Percentiles rank a stretch among this genome's conserved stretches.
These are phyloP conservation scores for Ganoderma meredithae DNA, from an alignment of 1,284 basidiomycete species.

Conservation along the genomic window DNA sequence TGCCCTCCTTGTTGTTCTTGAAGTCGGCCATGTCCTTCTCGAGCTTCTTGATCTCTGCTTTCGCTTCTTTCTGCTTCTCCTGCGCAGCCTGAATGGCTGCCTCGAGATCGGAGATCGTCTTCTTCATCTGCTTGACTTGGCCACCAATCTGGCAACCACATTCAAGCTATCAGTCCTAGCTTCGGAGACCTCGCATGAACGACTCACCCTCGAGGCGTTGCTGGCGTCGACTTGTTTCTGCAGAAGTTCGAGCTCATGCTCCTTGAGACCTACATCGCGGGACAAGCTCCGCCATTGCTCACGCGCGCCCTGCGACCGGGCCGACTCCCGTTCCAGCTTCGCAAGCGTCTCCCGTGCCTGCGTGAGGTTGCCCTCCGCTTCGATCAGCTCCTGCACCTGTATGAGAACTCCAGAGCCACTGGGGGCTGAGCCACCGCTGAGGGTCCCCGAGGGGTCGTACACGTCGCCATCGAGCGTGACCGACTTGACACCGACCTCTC, in stretches of 20 bases:
- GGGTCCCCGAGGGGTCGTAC: conserved; percentile 95
- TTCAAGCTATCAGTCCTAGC: conserved; percentile 8
- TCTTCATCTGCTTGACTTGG: conserved; percentile 81
- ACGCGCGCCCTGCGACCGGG: conserved; percentile 60
- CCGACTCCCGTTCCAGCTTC: conserved; percentile 67
- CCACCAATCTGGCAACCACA: conserved; percentile 67
- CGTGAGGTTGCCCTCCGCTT: conserved; percentile 61
- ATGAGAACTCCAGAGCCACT: conserved; percentile 80
- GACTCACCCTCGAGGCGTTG: conserved; percentile 84
- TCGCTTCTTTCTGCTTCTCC: conserved; percentile 79
- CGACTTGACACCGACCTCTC: conserved; percentile 76
- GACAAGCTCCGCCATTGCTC: conserved; percentile 75
- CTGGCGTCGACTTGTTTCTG: conserved; percentile 90
- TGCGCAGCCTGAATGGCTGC: conserved; percentile 71
- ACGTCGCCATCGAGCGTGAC: conserved; percentile 96
- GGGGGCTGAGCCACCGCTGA: conserved; percentile 92
- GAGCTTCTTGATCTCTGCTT: conserved; percentile 84
- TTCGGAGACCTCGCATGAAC: neutral
- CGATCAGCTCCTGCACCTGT: conserved; percentile 85
- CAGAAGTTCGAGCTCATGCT: conserved; percentile 86
- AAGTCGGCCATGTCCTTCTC: conserved; percentile 99
- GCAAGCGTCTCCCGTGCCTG: conserved; percentile 61
- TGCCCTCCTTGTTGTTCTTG: conserved; percentile 98
- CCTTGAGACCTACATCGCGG: conserved; percentile 87
- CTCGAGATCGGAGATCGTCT: conserved; percentile 73